Evolutionary conservation across 148 eudicot species (phyloP), one percentile per base, ranked within the genome.

Genomic region (Silene latifolia): DNA sequence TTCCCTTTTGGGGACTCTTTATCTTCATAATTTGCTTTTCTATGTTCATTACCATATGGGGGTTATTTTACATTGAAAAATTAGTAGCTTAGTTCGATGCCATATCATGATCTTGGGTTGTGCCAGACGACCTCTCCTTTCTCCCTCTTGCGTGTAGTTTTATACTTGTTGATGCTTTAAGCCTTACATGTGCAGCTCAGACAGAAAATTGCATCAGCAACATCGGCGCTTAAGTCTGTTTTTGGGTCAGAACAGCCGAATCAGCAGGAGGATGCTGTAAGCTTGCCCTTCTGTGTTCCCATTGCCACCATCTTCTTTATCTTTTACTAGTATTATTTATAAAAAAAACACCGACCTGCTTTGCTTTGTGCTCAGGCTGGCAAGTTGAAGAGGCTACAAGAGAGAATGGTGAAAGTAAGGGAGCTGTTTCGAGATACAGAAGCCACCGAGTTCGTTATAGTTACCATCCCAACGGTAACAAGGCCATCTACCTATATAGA

Each of bases 161-260:
- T 4, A 57, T 69, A 27, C 27, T 19, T 63, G 25, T 18, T 75
- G 18, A 70, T 68, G 15, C 14, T 12, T 48, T 42, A 25, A 62
- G 60, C 67, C 25, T 65, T 58, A 19, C 62, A 1, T 47, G 14
- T 84, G 80, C 96, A 95, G 98, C 89, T 95, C 63, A 87, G 84
- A 80, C 87, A 95, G 87, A 95, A 92, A 82, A 90, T 95, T 77
- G 39, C 93, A 51, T 90, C 93, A 11, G 98, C 98, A 60, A 92
- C 98, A 73, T 92, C 98, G 74, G 98, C 98, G 46, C 88, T 95
- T 71, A 95, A 90, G 87, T 90, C 96, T 51, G 98, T 92, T 71
- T 95, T 95, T 66, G 98, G 98, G 20, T 86, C 92, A 78, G 97
- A 88, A 77, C 83, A 72, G 78, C 85, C 69, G 78, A 27, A 7